phyloP scores from a whole-genome alignment of 1,284 basidiomycete species.

The Cystobasidium pallidum region DNA sequence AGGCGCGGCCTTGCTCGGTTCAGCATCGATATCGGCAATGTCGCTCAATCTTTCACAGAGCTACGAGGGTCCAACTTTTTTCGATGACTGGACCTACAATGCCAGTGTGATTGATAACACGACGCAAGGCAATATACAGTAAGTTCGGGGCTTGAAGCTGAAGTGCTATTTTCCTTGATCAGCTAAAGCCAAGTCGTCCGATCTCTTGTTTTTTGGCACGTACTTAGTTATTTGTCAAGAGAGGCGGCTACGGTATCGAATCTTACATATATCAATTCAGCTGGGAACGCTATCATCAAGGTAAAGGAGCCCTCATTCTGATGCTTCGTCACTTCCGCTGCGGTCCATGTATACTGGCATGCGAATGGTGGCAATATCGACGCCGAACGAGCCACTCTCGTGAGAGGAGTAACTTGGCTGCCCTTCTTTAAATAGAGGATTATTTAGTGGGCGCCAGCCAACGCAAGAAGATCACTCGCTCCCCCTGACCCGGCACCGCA shows the following conservation, averaged over 20 bases:
- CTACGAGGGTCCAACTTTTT: constrained; percentile 40
- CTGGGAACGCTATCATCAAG: constrained; percentile 45
- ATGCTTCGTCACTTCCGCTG: too few species aligned
- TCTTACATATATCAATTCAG: constrained; percentile 42
- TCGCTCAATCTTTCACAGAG: constrained; percentile 27
- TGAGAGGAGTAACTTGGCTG: too few species aligned
- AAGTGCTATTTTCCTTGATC: neutral
- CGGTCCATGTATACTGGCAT: too few species aligned
- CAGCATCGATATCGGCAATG: constrained; percentile 19
- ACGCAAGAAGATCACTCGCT: too few species aligned
- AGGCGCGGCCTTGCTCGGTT: constrained; percentile 1
- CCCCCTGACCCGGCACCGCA: too few species aligned
- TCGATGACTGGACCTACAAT: constrained; percentile 35
- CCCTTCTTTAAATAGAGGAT: too few species aligned
- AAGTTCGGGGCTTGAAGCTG: neutral
- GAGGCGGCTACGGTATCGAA: constrained; percentile 26
- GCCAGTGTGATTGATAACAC: constrained; percentile 35
- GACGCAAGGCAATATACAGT: constrained; percentile 22
- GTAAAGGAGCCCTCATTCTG: neutral
- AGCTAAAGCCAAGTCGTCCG: neutral
- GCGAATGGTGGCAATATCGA: too few species aligned
- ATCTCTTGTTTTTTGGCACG: constrained; percentile 1
- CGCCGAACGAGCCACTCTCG: too few species aligned
- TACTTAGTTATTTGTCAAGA: constrained; percentile 35
- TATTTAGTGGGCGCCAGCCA: too few species aligned